These are phyloP conservation scores for Clitoria ternatea DNA, from an alignment of 306 rosid species.

Conservation along the genomic window DNA sequence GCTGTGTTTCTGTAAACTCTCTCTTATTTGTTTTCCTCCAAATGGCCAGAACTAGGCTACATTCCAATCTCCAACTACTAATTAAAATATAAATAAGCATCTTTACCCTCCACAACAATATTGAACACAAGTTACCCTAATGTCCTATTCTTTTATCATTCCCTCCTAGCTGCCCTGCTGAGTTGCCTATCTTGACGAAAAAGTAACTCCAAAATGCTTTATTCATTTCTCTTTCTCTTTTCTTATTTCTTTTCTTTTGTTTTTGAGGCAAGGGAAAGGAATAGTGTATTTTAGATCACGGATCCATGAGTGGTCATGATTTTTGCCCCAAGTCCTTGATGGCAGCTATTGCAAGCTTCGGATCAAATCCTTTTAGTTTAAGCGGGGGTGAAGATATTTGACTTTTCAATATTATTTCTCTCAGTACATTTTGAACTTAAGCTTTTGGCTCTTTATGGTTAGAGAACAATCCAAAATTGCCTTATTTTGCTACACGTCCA, in stretches of 20 bases:
- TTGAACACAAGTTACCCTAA: not conserved
- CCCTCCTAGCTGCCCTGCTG: not conserved
- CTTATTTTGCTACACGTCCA: conserved; percentile 16
- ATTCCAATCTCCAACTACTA: conserved; percentile 36
- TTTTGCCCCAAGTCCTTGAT: conserved; percentile 16
- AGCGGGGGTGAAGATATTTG: conserved; percentile 12
- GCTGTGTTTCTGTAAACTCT: not conserved
- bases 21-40: conserved; percentile 27
- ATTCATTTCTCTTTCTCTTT: not conserved
- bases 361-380: conserved; percentile 5
- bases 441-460: conserved; percentile 33
- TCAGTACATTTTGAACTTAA: conserved; percentile 13
- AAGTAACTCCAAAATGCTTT: conserved; percentile 38
- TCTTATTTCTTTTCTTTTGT: not conserved
- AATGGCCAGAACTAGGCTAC: conserved; percentile 18
- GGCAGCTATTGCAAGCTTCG: conserved; percentile 17
- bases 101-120: not conserved
- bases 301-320: conserved; percentile 16
- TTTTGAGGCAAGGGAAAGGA: conserved; percentile 11
- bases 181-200: conserved; percentile 44
- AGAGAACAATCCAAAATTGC: conserved; percentile 28
- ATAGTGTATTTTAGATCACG: conserved; percentile 7
- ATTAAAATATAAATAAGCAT: conserved; percentile 13
- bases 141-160: conserved; percentile 21
- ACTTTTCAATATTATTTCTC: conserved; percentile 1